Conservation (phyloP, 495 filamentous ascomycete species). For the Hypoxylon lienhwacheense region DNA sequence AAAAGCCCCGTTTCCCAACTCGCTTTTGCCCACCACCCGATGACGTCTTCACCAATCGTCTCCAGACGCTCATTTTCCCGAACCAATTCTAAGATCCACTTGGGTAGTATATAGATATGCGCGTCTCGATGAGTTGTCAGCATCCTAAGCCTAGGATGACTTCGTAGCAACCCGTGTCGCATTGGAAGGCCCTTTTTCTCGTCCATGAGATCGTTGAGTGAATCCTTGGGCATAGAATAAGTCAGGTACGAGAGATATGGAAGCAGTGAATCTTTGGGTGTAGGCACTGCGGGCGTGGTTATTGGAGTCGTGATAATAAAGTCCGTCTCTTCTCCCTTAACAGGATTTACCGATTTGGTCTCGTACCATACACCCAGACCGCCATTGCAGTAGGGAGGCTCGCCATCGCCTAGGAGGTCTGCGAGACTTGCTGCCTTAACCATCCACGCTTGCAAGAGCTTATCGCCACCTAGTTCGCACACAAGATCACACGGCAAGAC, state of each 20-base stretch:
- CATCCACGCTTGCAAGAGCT: conserved; percentile 90
- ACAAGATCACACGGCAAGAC: conserved; percentile 93
- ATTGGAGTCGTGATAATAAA: conserved; percentile 77
- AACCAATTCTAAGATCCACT: conserved; percentile 86
- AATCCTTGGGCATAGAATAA: conserved; percentile 77
- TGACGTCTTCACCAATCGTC: conserved; percentile 84
- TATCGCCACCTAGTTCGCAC: conserved; percentile 82
- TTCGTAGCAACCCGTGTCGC: conserved; percentile 69
- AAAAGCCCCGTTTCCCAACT: conserved; percentile 82
- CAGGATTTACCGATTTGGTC: conserved; percentile 70
- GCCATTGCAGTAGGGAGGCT: conserved; percentile 55
- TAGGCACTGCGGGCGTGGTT: conserved; percentile 55
- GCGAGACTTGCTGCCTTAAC: conserved; percentile 69
- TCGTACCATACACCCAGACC: conserved; percentile 87
- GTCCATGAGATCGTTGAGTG: conserved; percentile 76
- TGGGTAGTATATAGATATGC: conserved; percentile 89
- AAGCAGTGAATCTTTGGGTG: conserved; percentile 62
- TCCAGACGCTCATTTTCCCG: conserved; percentile 75
- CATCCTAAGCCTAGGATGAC: conserved; percentile 74
- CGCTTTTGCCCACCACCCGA: conserved; percentile 94
- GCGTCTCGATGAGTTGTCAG: conserved; percentile 80
- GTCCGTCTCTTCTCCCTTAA: conserved; percentile 90
- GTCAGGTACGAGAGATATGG: conserved; percentile 66
- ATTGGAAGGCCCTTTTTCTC: conserved; percentile 69
- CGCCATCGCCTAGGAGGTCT: conserved; percentile 47